Percentiles rank a stretch among this genome's conserved stretches.
These are phyloP conservation scores for Cladosporium sp. DNA, from an alignment of 2,329 filamentous ascomycete genomes.

Conservation along the genomic window DNA sequence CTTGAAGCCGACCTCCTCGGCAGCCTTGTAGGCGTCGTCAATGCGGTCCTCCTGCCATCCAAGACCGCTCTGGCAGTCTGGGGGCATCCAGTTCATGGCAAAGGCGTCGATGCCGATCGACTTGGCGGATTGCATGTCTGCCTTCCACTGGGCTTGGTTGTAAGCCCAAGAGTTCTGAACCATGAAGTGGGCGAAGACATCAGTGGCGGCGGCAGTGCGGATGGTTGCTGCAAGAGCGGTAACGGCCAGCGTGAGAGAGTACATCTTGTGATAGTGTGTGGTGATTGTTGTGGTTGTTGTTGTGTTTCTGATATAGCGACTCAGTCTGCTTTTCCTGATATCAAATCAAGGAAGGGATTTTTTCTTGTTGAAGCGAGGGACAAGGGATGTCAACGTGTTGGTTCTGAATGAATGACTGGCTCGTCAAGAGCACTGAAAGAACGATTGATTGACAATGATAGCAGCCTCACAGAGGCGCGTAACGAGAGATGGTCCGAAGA, in stretches of 20 bases:
- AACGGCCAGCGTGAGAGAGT: constrained; percentile 14
- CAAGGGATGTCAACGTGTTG: constrained; percentile 9
- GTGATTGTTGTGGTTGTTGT: background rate
- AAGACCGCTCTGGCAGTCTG: constrained; percentile 35
- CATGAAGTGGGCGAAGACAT: constrained; percentile 43
- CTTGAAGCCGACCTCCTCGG: constrained; percentile 39
- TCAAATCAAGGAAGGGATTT: constrained; percentile 11
- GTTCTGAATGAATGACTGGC: constrained; percentile 19
- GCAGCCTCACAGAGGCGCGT: constrained; percentile 20
- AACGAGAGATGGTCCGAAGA: constrained; percentile 7
- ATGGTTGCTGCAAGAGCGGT: constrained; percentile 23
- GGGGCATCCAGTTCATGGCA: constrained; percentile 43
- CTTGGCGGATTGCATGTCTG: constrained; percentile 38
- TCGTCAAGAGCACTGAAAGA: constrained; percentile 21
- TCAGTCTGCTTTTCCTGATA: constrained; percentile 9
- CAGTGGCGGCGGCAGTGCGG: constrained; percentile 32
- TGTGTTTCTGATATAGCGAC: background rate
- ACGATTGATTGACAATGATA: constrained; percentile 9
- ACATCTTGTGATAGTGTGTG: constrained; percentile 14
- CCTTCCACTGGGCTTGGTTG: constrained; percentile 37
- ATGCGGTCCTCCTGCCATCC: constrained; percentile 41
- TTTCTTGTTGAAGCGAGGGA: constrained; percentile 2
- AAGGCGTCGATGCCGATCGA: constrained; percentile 42
- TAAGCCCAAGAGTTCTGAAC: constrained; percentile 41
- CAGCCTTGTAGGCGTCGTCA: constrained; percentile 41